Conservation (phyloP, 768 basidiomycete species). For the Trametes gibbosa region DNA sequence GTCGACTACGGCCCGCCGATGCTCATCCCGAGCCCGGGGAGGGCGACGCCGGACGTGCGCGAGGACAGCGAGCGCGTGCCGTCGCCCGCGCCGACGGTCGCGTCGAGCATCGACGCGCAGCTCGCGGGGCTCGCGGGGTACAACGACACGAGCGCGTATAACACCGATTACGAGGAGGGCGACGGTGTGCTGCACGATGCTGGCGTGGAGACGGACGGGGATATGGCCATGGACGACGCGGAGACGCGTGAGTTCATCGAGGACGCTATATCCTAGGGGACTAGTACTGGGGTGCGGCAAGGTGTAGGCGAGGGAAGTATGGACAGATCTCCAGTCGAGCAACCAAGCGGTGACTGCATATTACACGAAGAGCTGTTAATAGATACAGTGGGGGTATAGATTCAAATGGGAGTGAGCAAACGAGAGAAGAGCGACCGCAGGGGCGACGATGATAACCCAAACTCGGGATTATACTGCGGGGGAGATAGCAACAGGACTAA, state of each 20-base stretch:
- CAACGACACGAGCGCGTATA: slow-evolving; percentile 49
- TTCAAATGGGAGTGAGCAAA: not conserved
- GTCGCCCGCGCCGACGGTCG: slow-evolving; percentile 51
- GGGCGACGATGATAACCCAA: slow-evolving; percentile 1
- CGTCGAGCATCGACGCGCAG: slow-evolving; percentile 48
- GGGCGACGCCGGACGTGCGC: slow-evolving; percentile 9
- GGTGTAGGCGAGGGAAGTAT: not conserved
- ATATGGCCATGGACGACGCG: slow-evolving; percentile 6
- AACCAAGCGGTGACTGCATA: not conserved
- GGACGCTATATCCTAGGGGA: slow-evolving; percentile 11
- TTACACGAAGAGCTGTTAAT: slow-evolving; percentile 8
- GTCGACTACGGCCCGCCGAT: slow-evolving; percentile 15
- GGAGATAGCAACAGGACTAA: slow-evolving; percentile 8
- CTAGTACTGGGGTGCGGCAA: not conserved
- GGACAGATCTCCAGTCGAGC: too few relatives aligned
- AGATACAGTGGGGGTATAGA: slow-evolving; percentile 17
- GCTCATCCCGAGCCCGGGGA: slow-evolving; percentile 2
- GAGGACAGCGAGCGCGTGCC: slow-evolving; percentile 33
- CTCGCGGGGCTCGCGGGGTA: slow-evolving; percentile 23
- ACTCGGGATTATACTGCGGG: slow-evolving; percentile 1
- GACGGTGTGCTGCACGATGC: slow-evolving; percentile 8
- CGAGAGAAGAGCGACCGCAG: not conserved
- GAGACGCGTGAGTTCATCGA: slow-evolving; percentile 14
- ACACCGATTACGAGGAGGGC: slow-evolving; percentile 45
- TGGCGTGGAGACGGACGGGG: slow-evolving; percentile 17